These are phyloP conservation scores for Coprinopsis strossmayeri DNA, from an alignment of 768 basidiomycete species.

Conservation along the genomic window DNA sequence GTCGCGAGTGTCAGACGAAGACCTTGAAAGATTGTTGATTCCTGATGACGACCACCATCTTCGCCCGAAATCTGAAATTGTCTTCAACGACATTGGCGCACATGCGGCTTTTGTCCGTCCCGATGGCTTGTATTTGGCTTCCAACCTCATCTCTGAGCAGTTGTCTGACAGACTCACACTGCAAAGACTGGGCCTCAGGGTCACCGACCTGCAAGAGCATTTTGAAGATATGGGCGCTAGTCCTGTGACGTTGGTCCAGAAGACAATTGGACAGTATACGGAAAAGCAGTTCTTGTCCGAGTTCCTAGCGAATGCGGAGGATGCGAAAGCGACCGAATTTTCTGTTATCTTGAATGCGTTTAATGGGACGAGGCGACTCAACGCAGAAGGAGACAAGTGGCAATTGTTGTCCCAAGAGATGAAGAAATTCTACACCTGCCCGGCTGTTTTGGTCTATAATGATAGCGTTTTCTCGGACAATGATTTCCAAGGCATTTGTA, in stretches of 20 bases:
- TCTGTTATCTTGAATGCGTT: slow-evolving; percentile 31
- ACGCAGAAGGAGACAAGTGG: too few species aligned
- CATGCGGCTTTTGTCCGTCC: slow-evolving; percentile 18
- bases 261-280: slow-evolving; percentile 35
- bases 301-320: slow-evolving; percentile 48
- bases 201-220: slow-evolving; percentile 20
- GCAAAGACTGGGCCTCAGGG: slow-evolving; percentile 27
- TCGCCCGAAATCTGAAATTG: slow-evolving; percentile 21
- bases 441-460: slow-evolving; percentile 41
- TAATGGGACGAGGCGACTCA: neutral
- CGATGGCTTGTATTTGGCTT: slow-evolving; percentile 20
- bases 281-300: slow-evolving; percentile 38
- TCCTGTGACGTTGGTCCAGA: slow-evolving; percentile 34
- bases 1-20: slow-evolving; percentile 11
- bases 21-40: slow-evolving; percentile 25
- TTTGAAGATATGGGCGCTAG: slow-evolving; percentile 38
- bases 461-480: slow-evolving; percentile 30
- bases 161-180: slow-evolving; percentile 26
- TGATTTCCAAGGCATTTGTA: slow-evolving; percentile 42
- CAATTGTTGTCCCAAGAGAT: slow-evolving; percentile 28
- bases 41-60: slow-evolving; percentile 25
- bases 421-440: slow-evolving; percentile 25
- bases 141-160: slow-evolving; percentile 24
- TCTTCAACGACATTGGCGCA: slow-evolving; percentile 37
- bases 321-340: slow-evolving; percentile 41